Evolutionary conservation across 139 green algal genomes (phyloP).

Genomic region (Diplosphaera chodatii): DNA sequence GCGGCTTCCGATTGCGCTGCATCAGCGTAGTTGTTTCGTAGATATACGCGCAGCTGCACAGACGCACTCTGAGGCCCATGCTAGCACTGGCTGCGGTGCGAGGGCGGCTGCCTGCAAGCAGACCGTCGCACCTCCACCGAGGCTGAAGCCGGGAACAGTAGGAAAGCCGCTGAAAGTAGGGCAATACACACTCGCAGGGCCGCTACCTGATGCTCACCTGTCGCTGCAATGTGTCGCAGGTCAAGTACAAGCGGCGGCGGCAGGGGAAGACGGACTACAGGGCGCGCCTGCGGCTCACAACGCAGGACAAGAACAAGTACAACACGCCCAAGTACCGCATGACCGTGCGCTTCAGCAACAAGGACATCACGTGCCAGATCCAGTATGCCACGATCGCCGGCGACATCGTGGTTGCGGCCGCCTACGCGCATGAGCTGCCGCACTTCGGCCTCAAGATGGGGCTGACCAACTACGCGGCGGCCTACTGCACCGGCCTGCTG

Average conservation of each 20-base stretch:
- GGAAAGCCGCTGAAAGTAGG: no score
- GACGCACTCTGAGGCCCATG: no score
- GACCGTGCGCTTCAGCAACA: constrained; percentile 41
- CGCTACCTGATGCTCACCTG: no score
- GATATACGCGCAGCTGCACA: no score
- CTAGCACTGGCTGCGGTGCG: no score
- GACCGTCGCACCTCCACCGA: no score
- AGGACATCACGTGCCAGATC: constrained; percentile 87
- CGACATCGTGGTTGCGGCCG: constrained; percentile 81
- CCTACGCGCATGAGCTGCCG: constrained; percentile 92
- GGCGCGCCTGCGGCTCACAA: constrained; percentile 79
- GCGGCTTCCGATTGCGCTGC: no score
- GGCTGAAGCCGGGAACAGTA: no score
- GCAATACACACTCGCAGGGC: no score
- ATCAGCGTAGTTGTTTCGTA: no score
- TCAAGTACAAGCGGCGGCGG: constrained; percentile 83
- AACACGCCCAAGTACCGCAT: constrained; percentile 95
- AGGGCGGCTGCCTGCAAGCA: no score
- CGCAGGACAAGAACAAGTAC: constrained; percentile 99
- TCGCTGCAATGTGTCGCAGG: no score
- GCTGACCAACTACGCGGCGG: constrained; percentile 96
- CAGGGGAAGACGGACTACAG: constrained; percentile 96
- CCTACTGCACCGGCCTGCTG: constrained; percentile 93
- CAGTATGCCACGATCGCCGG: constrained; percentile 90
- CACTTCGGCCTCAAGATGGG: constrained; percentile 88